Evolutionary conservation across 2,329 filamentous ascomycete species (phyloP).

Genomic region (Verticillium longisporum): DNA sequence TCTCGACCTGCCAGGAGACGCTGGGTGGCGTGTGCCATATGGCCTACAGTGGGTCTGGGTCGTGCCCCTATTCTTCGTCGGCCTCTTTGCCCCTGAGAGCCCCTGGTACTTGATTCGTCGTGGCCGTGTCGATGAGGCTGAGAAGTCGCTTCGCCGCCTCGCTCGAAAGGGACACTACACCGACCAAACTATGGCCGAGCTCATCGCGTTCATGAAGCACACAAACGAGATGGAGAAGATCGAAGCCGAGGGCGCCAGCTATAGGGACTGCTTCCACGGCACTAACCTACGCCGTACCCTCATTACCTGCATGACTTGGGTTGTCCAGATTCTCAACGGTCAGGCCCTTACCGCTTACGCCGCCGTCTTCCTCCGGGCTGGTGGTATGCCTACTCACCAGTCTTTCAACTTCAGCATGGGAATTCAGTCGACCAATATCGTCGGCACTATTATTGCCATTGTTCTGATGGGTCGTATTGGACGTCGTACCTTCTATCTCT

Average conservation of each 20-base stretch:
- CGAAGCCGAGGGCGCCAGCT: conserved; percentile 25
- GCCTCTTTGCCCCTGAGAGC: conserved; percentile 39
- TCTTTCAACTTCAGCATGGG: conserved; percentile 37
- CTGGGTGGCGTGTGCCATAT: conserved; percentile 16
- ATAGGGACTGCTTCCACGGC: conserved; percentile 34
- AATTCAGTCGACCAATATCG: conserved; percentile 36
- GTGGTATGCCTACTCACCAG: conserved; percentile 26
- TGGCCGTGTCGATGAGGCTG: conserved; percentile 26
- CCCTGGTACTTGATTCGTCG: conserved; percentile 39
- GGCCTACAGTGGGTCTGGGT: conserved; percentile 24
- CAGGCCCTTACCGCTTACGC: conserved; percentile 24
- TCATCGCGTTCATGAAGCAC: conserved; percentile 35
- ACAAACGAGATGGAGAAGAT: conserved; percentile 28
- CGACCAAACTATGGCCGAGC: conserved; percentile 31
- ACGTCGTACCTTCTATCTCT: conserved; percentile 31
- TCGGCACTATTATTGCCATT: conserved; percentile 33
- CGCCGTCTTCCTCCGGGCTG: conserved; percentile 33
- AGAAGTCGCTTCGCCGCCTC: conserved; percentile 22
- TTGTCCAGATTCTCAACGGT: conserved; percentile 31
- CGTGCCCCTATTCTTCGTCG: conserved; percentile 25
- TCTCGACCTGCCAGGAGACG: conserved; percentile 21
- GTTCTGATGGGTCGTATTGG: conserved; percentile 27
- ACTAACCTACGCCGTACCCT: conserved; percentile 31
- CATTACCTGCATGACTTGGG: conserved; percentile 29
- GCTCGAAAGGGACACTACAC: conserved; percentile 37